Evolutionary conservation across 169 alveolate species (phyloP), one percentile per base, ranked within the genome.

Genomic region (Plasmodium billcollinsi): DNA sequence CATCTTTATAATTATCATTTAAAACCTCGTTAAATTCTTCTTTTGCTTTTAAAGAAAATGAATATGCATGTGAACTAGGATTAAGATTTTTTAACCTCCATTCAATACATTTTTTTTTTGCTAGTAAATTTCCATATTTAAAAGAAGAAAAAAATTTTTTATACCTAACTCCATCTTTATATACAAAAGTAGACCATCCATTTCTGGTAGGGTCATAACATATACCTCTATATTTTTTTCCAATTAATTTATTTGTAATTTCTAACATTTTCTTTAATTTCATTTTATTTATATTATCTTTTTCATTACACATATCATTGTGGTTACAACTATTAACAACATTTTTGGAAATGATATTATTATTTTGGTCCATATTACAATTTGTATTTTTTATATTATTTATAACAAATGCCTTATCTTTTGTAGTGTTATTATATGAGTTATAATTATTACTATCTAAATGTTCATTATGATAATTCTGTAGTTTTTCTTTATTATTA

Each of bases 161-260:
- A 59, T 33, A 20, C 18, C 91, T 45, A 21, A 58, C 74, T 24
- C 91, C 91, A 18, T 69, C 73, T 83, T 83, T 83, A 83, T 83
- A 83, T 33, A 83, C 91, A 69, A 83, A 83, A 15, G 91, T 83
- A 3, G 86, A 83, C 91, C 91, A 83, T 21, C 91, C 91, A 83
- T 83, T 83, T 69, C 85, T 69, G 11, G 83, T 70, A 15, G 83
- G 83, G 45, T 83, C 91, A 49, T 83, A 83, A 26, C 70, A 83
- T 56, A 83, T 59, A 4, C 91, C 91, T 56, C 91, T 83, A 66
- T 83, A 83, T 26, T 83, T 83, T 62, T 83, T 83, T 54, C 86
- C 86, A 49, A 83, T 83, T 58, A 83, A 47, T 52, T 83, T 69
- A 70, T 83, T 73, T 6, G 91, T 83, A 29, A 83, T 58, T 70